Evolutionary conservation across 495 filamentous ascomycete genomes (phyloP), one percentile per base, ranked within the genome.

Genomic region (Aspergillus nidulans): DNA sequence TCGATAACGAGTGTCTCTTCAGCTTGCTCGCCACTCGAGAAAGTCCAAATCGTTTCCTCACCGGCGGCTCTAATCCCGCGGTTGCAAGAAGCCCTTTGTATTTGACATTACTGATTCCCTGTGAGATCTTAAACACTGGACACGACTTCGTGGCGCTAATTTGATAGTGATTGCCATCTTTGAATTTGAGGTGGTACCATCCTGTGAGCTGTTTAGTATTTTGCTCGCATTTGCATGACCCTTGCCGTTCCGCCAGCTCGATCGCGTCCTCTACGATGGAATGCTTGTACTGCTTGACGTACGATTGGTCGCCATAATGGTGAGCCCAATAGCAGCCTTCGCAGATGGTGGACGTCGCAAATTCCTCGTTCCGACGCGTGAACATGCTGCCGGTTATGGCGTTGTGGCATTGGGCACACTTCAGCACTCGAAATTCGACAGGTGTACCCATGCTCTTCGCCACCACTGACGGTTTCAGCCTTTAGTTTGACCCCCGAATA

Each of bases 241-340:
- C 34, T 1, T 41, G n/a, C 8, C 10, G 2, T 2, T 19, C 36
- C 2, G 21, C 34, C 0, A 40, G 43, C n/a, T 49, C 23, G 34
- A 55, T 23, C 13, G 44, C 43, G 20, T 55, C 34, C 8, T 55
- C 36, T 1, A 66, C 52, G 21, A 63, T 49, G n/a, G 57, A 61
- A 30, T 73, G 69, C 43, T 69, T 73, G 53, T 69, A 68, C 8
- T 38, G 8, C 45, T 72, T 74, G n/a, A 58, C 38, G 36, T 58
- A 56, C 1, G 44, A 21, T 1, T 6, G 20, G 9, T 61, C 49
- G 8, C 60, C 57, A 18, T 56, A 53, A 23, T 58, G 34, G 8
- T 59, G 55, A 4, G 51, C 15, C 43, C 52, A 49, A 38, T 66
- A 63, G 48, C 63, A 66, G 25, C 46, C 45, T 38, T 52, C 55